A percentile compares a stretch with the other conserved stretches of the same genome.
Evolutionary conservation across 2,329 filamentous ascomycete genomes (phyloP).

Genomic region (Dryadomyces sulphureus): DNA sequence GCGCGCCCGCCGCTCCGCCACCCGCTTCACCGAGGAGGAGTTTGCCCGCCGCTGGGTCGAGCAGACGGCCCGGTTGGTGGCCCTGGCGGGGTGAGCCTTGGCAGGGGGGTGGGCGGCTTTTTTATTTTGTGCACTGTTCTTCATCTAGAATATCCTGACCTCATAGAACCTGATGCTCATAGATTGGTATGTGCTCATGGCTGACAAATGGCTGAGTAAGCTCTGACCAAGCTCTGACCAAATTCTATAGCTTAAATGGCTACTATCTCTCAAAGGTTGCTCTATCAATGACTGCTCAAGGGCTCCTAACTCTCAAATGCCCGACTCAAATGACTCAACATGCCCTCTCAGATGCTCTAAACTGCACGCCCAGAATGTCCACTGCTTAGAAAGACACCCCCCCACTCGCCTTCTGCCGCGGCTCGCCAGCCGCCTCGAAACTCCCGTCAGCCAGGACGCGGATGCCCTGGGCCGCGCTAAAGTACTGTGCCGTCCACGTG

Average conservation of each 20-base stretch:
- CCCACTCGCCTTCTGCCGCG: constrained; percentile 61
- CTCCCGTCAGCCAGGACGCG: constrained; percentile 44
- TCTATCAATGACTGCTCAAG: no score
- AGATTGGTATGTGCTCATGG: no score
- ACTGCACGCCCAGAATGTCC: neutral
- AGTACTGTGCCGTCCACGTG: constrained; percentile 49
- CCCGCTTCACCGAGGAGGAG: constrained; percentile 74
- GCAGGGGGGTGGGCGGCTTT: neutral
- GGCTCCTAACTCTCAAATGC: no score
- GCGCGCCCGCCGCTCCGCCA: constrained; percentile 63
- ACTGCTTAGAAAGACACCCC: constrained; percentile 36
- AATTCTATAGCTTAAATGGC: no score
- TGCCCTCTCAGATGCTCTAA: neutral
- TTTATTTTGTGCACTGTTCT: neutral
- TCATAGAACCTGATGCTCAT: no score
- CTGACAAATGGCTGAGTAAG: no score
- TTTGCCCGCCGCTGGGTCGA: constrained; percentile 68
- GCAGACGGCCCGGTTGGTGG: constrained; percentile 60
- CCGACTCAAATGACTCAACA: no score
- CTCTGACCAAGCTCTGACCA: no score
- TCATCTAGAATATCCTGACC: no score
- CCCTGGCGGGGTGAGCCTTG: no score
- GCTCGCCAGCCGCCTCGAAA: constrained; percentile 73
- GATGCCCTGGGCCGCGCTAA: constrained; percentile 61
- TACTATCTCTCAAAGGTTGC: no score